Conservation (phyloP, 805 yeast species). For the Schwanniomyces polymorphus region DNA sequence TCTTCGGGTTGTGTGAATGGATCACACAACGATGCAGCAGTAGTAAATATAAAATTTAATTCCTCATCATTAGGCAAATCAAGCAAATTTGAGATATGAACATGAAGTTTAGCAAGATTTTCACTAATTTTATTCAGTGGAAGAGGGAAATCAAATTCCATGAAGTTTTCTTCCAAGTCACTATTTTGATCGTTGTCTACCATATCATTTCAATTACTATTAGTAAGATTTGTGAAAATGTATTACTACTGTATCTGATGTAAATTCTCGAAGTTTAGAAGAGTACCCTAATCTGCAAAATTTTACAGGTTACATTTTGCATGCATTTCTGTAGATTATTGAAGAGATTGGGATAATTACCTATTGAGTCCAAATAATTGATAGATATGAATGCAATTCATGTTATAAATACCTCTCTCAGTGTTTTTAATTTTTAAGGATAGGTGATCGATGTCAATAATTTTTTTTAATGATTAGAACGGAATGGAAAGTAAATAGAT, state of each 20-base stretch:
- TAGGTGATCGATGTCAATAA: too few species aligned
- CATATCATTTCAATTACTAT: slow-evolving; percentile 14
- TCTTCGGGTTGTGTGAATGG: slow-evolving; percentile 73
- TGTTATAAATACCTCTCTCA: too few species aligned
- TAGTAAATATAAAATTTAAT: slow-evolving; percentile 15
- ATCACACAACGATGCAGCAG: slow-evolving; percentile 41
- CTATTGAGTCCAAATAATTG: too few species aligned
- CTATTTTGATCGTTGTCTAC: slow-evolving; percentile 14
- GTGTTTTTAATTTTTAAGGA: too few species aligned
- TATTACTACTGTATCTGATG: background rate
- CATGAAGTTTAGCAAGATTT: slow-evolving; percentile 13
- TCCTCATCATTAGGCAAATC: slow-evolving; percentile 14
- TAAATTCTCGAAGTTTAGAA: background rate
- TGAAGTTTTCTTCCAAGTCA: slow-evolving; percentile 9
- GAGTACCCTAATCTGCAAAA: background rate
- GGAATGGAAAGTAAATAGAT: too few species aligned
- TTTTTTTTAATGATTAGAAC: too few species aligned
- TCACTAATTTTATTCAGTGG: slow-evolving; percentile 9
- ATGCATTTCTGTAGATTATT: background rate
- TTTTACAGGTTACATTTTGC: background rate
- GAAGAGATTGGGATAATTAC: too few species aligned
- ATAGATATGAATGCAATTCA: too few species aligned
- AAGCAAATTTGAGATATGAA: slow-evolving; percentile 11
- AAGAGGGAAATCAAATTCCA: slow-evolving; percentile 15
- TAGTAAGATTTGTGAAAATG: background rate